Conservation (phyloP, 2,329 filamentous ascomycete species). For the Venturia aucupariae region DNA sequence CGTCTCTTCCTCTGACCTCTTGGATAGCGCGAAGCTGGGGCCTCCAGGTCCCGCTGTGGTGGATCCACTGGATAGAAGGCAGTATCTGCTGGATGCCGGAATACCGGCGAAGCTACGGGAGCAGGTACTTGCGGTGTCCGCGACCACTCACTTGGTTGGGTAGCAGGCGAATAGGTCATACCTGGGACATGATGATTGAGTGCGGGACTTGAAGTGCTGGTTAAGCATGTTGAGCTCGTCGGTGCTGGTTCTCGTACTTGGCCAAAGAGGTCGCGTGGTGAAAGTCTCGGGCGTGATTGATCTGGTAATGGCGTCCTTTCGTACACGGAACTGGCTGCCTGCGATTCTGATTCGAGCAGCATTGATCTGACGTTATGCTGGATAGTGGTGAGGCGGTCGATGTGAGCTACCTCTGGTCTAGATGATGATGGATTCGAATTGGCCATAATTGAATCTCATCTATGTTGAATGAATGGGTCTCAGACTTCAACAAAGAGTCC, state of each 20-base stretch:
- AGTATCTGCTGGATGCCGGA: conserved; percentile 13
- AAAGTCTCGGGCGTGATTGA: conserved; percentile 4
- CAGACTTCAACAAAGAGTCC: not conserved
- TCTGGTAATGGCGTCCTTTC: conserved; percentile 10
- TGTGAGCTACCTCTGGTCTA: not conserved
- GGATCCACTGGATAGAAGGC: not conserved
- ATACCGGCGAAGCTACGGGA: not conserved
- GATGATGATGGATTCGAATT: not conserved
- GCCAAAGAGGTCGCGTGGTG: conserved; percentile 7
- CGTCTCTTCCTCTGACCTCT: not conserved
- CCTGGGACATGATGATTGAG: not conserved
- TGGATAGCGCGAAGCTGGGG: not conserved
- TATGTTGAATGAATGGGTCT: not conserved
- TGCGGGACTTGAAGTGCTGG: not conserved
- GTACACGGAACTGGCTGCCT: conserved; percentile 13
- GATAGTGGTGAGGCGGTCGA: conserved; percentile 3
- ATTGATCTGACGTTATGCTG: conserved; percentile 7
- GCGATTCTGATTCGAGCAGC: not conserved
- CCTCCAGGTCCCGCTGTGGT: conserved; percentile 3
- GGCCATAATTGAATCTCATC: conserved; percentile 1
- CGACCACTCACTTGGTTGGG: conserved; percentile 13
- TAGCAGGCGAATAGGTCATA: conserved; percentile 12
- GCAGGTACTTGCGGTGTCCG: not conserved
- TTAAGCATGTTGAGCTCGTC: not conserved
- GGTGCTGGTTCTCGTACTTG: conserved; percentile 8